phyloP scores from a whole-genome alignment of 208 protist genomes.

The Leishmania major region DNA sequence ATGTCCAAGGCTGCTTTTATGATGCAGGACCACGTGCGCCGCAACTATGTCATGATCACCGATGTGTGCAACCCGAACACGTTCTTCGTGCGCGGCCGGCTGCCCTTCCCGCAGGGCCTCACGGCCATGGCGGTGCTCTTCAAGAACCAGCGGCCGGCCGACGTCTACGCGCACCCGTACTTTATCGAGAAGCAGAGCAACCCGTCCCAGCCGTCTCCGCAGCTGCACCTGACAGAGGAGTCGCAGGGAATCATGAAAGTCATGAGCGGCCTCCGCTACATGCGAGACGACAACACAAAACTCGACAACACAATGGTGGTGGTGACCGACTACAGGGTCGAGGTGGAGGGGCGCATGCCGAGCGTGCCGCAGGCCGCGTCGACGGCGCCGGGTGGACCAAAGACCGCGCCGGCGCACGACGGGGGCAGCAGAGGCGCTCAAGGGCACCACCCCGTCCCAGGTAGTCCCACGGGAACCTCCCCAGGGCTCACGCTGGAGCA shows the following conservation, averaged over 20 bases:
- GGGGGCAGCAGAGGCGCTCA: neutral
- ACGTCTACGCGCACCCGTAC: constrained; percentile 86
- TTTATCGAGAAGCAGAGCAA: constrained; percentile 90
- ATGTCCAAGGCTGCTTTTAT: constrained; percentile 83
- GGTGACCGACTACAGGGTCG: constrained; percentile 66
- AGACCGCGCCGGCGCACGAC: constrained; percentile 3
- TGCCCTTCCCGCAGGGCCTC: constrained; percentile 77
- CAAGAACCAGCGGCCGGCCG: constrained; percentile 54
- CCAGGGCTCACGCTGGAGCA: constrained; percentile 21
- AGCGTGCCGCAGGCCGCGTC: constrained; percentile 13
- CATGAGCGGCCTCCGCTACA: constrained; percentile 81
- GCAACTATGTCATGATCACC: constrained; percentile 64
- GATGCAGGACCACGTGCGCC: constrained; percentile 84
- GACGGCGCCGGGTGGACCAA: constrained; percentile 19
- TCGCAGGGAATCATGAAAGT: constrained; percentile 83
- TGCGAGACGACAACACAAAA: constrained; percentile 78
- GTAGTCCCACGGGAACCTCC: constrained; percentile 3
- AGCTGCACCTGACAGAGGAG: constrained; percentile 88
- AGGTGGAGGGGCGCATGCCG: constrained; percentile 57
- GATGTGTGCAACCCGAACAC: constrained; percentile 53
- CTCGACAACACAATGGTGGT: constrained; percentile 86
- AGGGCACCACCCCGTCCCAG: neutral
- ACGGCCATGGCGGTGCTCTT: constrained; percentile 62
- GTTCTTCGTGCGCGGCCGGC: constrained; percentile 71
- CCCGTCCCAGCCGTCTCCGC: constrained; percentile 77